phyloP scores from a whole-genome alignment of 2,329 filamentous ascomycete genomes.

The Fusarium sp. region DNA sequence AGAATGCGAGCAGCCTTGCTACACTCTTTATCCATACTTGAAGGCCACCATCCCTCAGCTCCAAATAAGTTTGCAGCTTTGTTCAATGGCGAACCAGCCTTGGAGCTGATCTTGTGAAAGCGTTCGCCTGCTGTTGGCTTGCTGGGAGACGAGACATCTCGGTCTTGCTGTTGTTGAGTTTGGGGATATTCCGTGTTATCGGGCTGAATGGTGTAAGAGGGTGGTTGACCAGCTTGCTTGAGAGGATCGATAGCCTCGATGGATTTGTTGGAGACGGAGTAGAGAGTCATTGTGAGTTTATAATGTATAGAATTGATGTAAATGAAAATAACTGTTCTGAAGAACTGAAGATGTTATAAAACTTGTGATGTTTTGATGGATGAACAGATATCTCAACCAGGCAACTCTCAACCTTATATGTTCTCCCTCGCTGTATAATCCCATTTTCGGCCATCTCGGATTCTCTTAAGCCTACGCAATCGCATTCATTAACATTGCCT shows the following conservation, averaged over 20 bases:
- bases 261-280: conserved; percentile 30
- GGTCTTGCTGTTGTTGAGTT: conserved; percentile 18
- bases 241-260: conserved; percentile 40
- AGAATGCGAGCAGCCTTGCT: conserved; percentile 82
- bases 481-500: neutral
- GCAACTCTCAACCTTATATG: conserved; percentile 38
- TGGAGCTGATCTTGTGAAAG: conserved; percentile 76
- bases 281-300: conserved; percentile 28
- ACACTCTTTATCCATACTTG: conserved; percentile 78
- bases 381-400: neutral
- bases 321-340: neutral
- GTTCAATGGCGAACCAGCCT: conserved; percentile 75
- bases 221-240: conserved; percentile 44
- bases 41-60: conserved; percentile 82
- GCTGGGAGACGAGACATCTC: neutral
- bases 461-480: conserved; percentile 37
- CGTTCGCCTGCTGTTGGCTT: conserved; percentile 64
- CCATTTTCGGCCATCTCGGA: conserved; percentile 12
- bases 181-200: conserved; percentile 17
- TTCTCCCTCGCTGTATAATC: neutral
- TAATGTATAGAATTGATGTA: fast-evolving
- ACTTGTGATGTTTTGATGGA: neutral
- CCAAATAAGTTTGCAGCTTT: conserved; percentile 76
- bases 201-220: conserved; percentile 34
- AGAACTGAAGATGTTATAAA: neutral